A percentile compares a stretch with the other conserved stretches of the same genome.
Evolutionary conservation across 176 grass and related monocot genomes (phyloP).

Genomic region (Oryza coarctata): DNA sequence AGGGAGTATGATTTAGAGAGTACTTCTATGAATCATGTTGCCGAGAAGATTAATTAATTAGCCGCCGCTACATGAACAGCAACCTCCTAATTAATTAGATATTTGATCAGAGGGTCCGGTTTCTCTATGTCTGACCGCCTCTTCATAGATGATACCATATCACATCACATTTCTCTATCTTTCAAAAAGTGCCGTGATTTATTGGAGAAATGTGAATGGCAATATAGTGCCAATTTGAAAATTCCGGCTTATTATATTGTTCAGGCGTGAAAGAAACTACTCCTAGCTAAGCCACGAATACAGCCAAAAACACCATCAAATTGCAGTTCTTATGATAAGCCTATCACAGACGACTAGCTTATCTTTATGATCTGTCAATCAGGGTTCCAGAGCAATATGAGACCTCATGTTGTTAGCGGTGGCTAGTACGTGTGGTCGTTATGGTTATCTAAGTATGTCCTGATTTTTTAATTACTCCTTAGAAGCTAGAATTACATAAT

Average conservation of each 20-base stretch:
- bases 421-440: too few species aligned
- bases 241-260: not conserved
- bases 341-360: not conserved
- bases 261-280: not conserved
- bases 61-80: conserved; percentile 20
- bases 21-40: conserved; percentile 17
- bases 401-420: too few species aligned
- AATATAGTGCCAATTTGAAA: not conserved
- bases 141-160: conserved; percentile 7
- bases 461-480: too few species aligned
- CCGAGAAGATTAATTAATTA: conserved; percentile 2
- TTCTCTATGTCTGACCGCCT: not conserved
- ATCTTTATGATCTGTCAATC: not conserved
- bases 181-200: not conserved
- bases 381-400: not conserved
- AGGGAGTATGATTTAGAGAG: too few species aligned
- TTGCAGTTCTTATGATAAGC: not conserved
- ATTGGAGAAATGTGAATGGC: not conserved
- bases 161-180: not conserved
- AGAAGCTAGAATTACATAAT: too few species aligned
- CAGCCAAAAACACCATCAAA: not conserved
- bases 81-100: not conserved
- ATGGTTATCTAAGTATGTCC: too few species aligned
- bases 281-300: not conserved
- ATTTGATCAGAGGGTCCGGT: not conserved